Conservation (phyloP, 2,329 filamentous ascomycete genomes). For the Cadophora gregata region DNA sequence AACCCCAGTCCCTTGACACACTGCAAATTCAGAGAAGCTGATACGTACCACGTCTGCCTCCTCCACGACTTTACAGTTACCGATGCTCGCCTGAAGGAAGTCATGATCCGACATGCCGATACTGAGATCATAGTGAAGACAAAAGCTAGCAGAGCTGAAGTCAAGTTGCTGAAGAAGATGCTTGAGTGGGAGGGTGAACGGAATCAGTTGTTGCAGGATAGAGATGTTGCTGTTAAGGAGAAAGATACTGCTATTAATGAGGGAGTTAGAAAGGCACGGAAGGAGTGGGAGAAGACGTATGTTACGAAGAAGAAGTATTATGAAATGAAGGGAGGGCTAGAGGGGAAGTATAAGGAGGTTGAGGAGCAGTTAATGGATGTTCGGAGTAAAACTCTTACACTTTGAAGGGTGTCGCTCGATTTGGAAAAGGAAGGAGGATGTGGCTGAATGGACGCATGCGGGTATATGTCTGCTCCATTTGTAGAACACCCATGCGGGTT, state of each 20-base stretch:
- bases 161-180: not conserved
- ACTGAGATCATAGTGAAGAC: not conserved
- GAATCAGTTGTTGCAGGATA: not conserved
- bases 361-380: not conserved
- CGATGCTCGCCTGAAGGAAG: constrained; percentile 6
- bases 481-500: no score
- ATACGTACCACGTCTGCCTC: not conserved
- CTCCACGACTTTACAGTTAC: constrained; percentile 1
- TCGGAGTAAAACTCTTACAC: not conserved
- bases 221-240: not conserved
- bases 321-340: not conserved
- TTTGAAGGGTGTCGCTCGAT: not conserved
- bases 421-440: not conserved
- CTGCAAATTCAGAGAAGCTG: not conserved
- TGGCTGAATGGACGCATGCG: no score
- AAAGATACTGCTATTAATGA: not conserved
- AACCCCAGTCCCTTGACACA: not conserved
- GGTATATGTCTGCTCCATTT: no score
- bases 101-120: not conserved
- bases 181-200: constrained; percentile 6
- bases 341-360: not conserved
- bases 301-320: not conserved
- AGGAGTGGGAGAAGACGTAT: not conserved
- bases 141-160: not conserved
- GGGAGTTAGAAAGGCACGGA: not conserved